Conservation (phyloP, 2,329 filamentous ascomycete species). For the Exophiala bonariae region DNA sequence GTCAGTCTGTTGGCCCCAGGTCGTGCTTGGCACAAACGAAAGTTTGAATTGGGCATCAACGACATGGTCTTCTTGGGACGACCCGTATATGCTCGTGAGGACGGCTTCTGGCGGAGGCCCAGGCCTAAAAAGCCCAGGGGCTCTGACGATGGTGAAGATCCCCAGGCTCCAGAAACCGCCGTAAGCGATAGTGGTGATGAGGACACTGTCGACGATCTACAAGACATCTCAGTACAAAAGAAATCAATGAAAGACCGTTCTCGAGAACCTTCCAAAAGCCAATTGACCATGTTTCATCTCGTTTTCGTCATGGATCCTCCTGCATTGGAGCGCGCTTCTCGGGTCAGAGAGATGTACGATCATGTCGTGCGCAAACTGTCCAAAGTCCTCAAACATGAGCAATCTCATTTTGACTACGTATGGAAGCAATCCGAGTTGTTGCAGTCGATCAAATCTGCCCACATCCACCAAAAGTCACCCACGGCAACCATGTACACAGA, state of each 20-base stretch:
- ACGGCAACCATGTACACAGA: slow-evolving; percentile 38
- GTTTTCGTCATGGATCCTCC: slow-evolving; percentile 87
- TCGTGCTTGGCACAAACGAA: slow-evolving; percentile 73
- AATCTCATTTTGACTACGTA: slow-evolving; percentile 85
- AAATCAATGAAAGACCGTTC: neutral
- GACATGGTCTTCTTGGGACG: slow-evolving; percentile 78
- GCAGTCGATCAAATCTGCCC: slow-evolving; percentile 64
- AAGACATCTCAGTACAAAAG: neutral
- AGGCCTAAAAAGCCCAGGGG: slow-evolving; percentile 38
- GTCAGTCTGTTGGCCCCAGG: slow-evolving; percentile 75
- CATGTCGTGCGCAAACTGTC: slow-evolving; percentile 91
- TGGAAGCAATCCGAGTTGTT: slow-evolving; percentile 88
- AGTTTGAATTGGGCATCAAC: slow-evolving; percentile 80
- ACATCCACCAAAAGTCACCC: slow-evolving; percentile 17
- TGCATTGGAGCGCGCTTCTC: slow-evolving; percentile 70
- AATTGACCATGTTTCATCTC: slow-evolving; percentile 97
- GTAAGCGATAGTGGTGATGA: slow-evolving; percentile 19
- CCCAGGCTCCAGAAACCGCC: slow-evolving; percentile 28
- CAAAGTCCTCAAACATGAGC: slow-evolving; percentile 88
- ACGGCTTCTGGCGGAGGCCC: slow-evolving; percentile 68
- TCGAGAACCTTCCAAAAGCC: slow-evolving; percentile 41
- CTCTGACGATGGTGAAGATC: slow-evolving; percentile 27
- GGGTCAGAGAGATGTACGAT: slow-evolving; percentile 77
- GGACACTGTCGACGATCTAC: slow-evolving; percentile 5
- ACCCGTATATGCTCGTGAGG: slow-evolving; percentile 77